Evolutionary conservation across 768 basidiomycete genomes (phyloP), one percentile per base, ranked within the genome.

Genomic region (Pleurotus sapidus): DNA sequence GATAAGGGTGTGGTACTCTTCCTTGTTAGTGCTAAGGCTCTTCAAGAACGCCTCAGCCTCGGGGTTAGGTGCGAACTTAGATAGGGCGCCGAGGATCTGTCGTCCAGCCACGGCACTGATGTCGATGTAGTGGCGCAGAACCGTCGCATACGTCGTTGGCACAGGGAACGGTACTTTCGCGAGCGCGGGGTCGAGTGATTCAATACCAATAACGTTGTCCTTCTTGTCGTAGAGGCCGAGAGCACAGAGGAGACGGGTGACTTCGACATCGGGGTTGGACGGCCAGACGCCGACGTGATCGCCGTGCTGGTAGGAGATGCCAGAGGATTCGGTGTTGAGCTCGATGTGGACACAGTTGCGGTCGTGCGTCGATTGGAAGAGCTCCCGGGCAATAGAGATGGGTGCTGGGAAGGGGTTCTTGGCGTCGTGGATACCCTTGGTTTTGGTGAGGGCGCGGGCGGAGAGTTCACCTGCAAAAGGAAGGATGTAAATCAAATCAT

Each of bases 101-200:
- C 96, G 90, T 72, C 94, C 94, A 15, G 90, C 93, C 55, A 95
- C 87, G 39, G 95, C 93, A 64, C 89, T 93, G 69, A 98, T 94
- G 68, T 99, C 96, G 69, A 98, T 88, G 72, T 99, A 99, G 76
- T 98, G 91, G 38, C 95, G 87, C 60, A 99, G 85, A 61, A 98
- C 93, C 48, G 94, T 89, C 59, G 80, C 84, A 65, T 97, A 98
- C 6, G 95, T 98, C 1, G 95, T 95, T 1, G 96, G 96, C 17
- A 95, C 91, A 11, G 97, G 96, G 88, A 98, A 99, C 15, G 96
- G 96, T 57, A 98, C 95, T 73, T 98, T 98, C 57, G 96, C 96
- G 27, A 99, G 81, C 14, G 95, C 94, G 17, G 97, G 96, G 67
- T 99, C 96, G 58, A 98, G 86, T n/a, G 94, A 96, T 68, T 95